phyloP scores from a whole-genome alignment of 192 early-diverging fungal genomes.

The Rhizophlyctis rosea region DNA sequence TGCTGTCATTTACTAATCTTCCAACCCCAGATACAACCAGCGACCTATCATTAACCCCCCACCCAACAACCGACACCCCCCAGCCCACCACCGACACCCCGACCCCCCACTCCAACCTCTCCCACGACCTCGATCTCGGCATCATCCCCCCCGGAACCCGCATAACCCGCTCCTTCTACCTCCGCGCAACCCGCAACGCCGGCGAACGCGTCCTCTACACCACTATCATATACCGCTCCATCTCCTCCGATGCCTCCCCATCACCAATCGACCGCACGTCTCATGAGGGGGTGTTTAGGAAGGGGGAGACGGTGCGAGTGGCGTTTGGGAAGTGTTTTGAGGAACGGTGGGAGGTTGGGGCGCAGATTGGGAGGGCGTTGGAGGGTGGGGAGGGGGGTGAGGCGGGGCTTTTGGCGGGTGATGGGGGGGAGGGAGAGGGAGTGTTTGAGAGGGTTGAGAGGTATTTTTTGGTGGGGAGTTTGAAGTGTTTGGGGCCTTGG shows the following conservation, averaged over 20 bases:
- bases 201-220: slow-evolving; percentile 37
- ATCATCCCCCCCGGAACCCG: slow-evolving; percentile 32
- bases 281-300: slow-evolving; percentile 60
- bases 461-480: slow-evolving; percentile 31
- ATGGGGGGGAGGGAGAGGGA: slow-evolving; percentile 8
- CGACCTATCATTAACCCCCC: background rate
- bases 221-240: slow-evolving; percentile 23
- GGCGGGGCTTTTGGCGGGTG: slow-evolving; percentile 2
- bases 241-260: slow-evolving; percentile 10
- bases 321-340: slow-evolving; percentile 57
- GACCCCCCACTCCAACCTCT: slow-evolving; percentile 9
- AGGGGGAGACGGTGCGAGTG: slow-evolving; percentile 52
- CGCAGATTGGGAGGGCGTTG: slow-evolving; percentile 30
- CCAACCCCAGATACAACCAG: background rate
- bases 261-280: slow-evolving; percentile 26
- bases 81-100: background rate
- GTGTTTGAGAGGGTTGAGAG: slow-evolving; percentile 28
- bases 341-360: slow-evolving; percentile 35
- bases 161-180: slow-evolving; percentile 16
- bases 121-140: slow-evolving; percentile 46
- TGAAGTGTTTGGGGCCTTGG: slow-evolving; percentile 45
- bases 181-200: slow-evolving; percentile 16
- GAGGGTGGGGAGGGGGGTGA: slow-evolving; percentile 20
- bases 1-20: background rate
- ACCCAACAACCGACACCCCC: slow-evolving; percentile 24